phyloP scores from a whole-genome alignment of 1,284 basidiomycete genomes.

The Ganoderma resinaceum region DNA sequence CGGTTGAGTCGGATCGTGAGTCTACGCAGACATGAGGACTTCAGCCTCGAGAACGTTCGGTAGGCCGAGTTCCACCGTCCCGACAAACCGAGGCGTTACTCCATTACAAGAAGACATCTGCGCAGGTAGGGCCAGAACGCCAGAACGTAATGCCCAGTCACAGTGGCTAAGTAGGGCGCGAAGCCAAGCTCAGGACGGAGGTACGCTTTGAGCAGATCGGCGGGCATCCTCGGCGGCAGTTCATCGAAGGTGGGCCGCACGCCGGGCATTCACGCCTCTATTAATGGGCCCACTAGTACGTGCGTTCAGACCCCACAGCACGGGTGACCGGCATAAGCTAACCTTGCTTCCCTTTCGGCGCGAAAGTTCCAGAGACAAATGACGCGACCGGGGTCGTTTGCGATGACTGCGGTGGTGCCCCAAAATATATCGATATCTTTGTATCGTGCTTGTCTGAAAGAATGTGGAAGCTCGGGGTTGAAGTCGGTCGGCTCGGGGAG shows the following conservation, averaged over 20 bases:
- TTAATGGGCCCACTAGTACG: neutral
- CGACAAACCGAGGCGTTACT: neutral
- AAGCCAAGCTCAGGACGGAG: neutral
- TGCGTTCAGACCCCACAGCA: neutral
- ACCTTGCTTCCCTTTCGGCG: neutral
- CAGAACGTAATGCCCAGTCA: neutral
- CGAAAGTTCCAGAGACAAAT: neutral
- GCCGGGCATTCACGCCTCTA: neutral
- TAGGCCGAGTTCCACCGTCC: neutral
- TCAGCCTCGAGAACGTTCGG: neutral
- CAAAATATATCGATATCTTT: neutral
- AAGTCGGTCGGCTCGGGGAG: neutral
- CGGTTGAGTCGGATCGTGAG: neutral
- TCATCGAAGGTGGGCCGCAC: neutral
- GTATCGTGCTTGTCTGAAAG: neutral
- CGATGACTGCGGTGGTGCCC: neutral
- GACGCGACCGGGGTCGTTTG: neutral
- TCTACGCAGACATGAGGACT: neutral
- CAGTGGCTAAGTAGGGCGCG: neutral
- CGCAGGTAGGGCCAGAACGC: neutral
- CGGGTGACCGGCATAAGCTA: neutral
- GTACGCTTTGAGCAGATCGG: slow-evolving; percentile 2
- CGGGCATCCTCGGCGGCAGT: neutral
- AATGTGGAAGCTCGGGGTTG: neutral
- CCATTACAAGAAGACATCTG: neutral